phyloP scores from a whole-genome alignment of 352 stramenopile species.

The Elongisporangium prolatum region DNA sequence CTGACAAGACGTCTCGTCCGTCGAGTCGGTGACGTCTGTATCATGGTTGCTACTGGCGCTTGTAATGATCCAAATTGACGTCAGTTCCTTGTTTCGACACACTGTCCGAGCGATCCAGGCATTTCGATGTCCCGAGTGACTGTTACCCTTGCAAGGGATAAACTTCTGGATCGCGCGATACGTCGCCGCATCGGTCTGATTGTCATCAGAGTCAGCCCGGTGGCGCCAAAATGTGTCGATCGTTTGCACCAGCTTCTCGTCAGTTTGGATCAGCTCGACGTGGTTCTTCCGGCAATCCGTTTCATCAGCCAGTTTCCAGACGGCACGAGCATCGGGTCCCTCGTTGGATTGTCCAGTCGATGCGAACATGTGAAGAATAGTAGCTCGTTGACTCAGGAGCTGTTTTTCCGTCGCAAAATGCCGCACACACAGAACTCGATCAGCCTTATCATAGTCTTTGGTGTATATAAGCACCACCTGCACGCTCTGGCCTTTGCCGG shows the following conservation, averaged over 20 bases:
- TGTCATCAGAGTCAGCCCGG: not conserved
- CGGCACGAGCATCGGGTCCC: constrained; percentile 12
- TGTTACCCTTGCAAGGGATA: constrained; percentile 32
- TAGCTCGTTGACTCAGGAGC: not conserved
- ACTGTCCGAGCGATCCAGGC: constrained; percentile 53
- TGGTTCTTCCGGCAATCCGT: constrained; percentile 17
- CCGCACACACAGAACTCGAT: not conserved
- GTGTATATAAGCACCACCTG: not conserved
- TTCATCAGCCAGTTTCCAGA: constrained; percentile 14
- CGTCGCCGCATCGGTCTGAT: not conserved
- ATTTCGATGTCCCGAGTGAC: constrained; percentile 9
- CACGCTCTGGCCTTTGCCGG: not conserved
- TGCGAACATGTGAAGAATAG: not conserved
- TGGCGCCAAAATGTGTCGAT: constrained; percentile 12
- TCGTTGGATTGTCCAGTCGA: not conserved
- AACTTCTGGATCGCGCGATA: constrained; percentile 40
- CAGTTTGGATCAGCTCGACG: constrained; percentile 10
- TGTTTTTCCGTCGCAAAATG: not conserved
- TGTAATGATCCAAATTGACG: constrained; percentile 56
- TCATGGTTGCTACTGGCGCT: constrained; percentile 10
- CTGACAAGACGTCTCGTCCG: constrained; percentile 34
- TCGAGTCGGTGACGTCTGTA: not conserved
- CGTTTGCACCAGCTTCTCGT: constrained; percentile 6
- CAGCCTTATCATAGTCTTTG: not conserved
- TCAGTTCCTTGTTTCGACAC: constrained; percentile 48